These are phyloP conservation scores for Emiliania huxleyi DNA, from an alignment of 78 protist genomes.

Conservation along the genomic window DNA sequence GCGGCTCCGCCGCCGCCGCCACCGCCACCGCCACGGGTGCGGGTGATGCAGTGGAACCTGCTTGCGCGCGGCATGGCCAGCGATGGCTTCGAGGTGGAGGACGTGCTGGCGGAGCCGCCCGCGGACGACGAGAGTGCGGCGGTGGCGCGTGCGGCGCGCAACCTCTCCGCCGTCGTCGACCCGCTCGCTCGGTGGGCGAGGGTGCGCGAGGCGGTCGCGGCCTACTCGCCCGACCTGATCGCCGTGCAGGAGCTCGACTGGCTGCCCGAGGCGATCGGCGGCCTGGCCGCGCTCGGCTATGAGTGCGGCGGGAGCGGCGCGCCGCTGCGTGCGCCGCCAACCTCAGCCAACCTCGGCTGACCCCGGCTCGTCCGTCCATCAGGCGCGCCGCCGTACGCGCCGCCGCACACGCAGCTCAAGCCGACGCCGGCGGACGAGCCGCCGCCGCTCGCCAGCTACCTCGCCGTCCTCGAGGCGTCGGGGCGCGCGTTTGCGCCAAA, in stretches of 20 bases:
- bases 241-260: neutral
- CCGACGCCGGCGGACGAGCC: too few species aligned
- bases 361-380: neutral
- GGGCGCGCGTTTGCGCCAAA: neutral
- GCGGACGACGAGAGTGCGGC: neutral
- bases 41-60: neutral
- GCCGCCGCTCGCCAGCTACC: too few species aligned
- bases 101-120: neutral
- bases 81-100: neutral
- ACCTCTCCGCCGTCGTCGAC: neutral
- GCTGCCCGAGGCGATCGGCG: neutral
- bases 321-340: too few species aligned
- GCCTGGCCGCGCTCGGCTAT: neutral
- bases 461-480: neutral
- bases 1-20: too few species aligned
- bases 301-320: neutral
- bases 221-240: neutral
- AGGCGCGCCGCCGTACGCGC: neutral
- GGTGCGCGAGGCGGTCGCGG: neutral
- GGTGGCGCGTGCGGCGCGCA: neutral
- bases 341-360: neutral
- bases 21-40: neutral
- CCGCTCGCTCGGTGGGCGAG: neutral
- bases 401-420: neutral
- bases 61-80: neutral